Evolutionary conservation across 1,284 basidiomycete genomes (phyloP).

Genomic region (Ganoderma lingzhi): DNA sequence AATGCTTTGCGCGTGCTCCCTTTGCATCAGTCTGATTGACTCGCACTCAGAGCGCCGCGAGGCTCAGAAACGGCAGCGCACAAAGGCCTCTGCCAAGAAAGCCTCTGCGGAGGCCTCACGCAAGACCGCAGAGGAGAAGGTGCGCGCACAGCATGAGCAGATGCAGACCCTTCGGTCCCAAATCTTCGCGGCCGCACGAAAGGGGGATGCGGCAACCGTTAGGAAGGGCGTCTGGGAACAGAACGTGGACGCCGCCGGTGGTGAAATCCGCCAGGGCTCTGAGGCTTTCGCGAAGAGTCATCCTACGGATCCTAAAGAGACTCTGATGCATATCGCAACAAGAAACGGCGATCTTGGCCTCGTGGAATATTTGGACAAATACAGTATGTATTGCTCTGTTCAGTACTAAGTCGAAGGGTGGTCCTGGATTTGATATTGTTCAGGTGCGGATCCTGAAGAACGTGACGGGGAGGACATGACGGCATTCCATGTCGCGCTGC

Average conservation of each 20-base stretch:
- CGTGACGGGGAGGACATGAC: slow-evolving; percentile 63
- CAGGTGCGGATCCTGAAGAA: slow-evolving; percentile 78
- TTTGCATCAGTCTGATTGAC: slow-evolving; percentile 2
- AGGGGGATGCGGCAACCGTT: slow-evolving; percentile 58
- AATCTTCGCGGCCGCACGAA: slow-evolving; percentile 69
- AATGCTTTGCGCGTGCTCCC: background rate
- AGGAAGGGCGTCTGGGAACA: slow-evolving; percentile 74
- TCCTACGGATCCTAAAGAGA: slow-evolving; percentile 66
- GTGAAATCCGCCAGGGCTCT: slow-evolving; percentile 67
- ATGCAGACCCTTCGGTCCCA: slow-evolving; percentile 63
- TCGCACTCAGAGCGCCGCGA: slow-evolving; percentile 51
- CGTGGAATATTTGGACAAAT: slow-evolving; percentile 72
- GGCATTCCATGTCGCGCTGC: slow-evolving; percentile 72
- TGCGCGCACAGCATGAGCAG: slow-evolving; percentile 53
- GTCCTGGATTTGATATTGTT: background rate
- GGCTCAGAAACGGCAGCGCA: slow-evolving; percentile 65
- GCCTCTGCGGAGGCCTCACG: slow-evolving; percentile 58
- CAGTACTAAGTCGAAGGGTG: background rate
- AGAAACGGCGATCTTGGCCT: slow-evolving; percentile 61
- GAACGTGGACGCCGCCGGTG: slow-evolving; percentile 71
- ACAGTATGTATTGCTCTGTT: slow-evolving; percentile 56
- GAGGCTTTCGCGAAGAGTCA: slow-evolving; percentile 54
- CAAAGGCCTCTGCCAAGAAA: slow-evolving; percentile 62
- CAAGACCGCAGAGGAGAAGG: slow-evolving; percentile 58
- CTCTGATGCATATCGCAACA: slow-evolving; percentile 72